These are phyloP conservation scores for Cystobasidiaceae sp. DNA, from an alignment of 1,284 basidiomycete species.

Conservation along the genomic window DNA sequence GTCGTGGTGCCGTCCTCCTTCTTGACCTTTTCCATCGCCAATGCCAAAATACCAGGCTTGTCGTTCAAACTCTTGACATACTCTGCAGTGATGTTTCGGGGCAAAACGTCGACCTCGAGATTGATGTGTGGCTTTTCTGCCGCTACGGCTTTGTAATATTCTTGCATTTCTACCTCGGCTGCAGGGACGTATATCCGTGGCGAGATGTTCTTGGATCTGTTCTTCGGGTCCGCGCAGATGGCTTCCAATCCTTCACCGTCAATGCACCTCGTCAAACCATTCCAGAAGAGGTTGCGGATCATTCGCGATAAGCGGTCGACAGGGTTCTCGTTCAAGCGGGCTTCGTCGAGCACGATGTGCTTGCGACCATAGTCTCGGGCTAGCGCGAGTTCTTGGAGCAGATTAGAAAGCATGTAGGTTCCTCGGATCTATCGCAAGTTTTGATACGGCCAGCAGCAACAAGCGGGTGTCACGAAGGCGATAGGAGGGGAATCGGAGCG, in stretches of 20 bases:
- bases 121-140: constrained; percentile 61
- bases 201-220: constrained; percentile 62
- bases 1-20: constrained; percentile 62
- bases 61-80: constrained; percentile 91
- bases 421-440: constrained; percentile 69
- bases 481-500: not conserved
- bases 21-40: constrained; percentile 91
- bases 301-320: constrained; percentile 94
- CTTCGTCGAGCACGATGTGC: constrained; percentile 95
- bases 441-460: too few relatives aligned
- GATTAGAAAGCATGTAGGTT: constrained; percentile 96
- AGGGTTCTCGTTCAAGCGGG: constrained; percentile 91
- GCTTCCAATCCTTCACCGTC: constrained; percentile 95
- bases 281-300: constrained; percentile 99
- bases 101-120: constrained; percentile 83
- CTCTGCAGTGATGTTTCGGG: constrained; percentile 70
- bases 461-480: constrained; percentile 10
- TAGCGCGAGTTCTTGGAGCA: constrained; percentile 95
- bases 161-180: constrained; percentile 85
- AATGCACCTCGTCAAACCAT: constrained; percentile 89
- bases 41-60: constrained; percentile 85
- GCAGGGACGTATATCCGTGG: constrained; percentile 92
- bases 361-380: constrained; percentile 93
- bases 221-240: constrained; percentile 94
- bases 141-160: constrained; percentile 67